These are phyloP conservation scores for Pyrenula massariospora DNA, from an alignment of 495 filamentous ascomycete species.

Conservation along the genomic window DNA sequence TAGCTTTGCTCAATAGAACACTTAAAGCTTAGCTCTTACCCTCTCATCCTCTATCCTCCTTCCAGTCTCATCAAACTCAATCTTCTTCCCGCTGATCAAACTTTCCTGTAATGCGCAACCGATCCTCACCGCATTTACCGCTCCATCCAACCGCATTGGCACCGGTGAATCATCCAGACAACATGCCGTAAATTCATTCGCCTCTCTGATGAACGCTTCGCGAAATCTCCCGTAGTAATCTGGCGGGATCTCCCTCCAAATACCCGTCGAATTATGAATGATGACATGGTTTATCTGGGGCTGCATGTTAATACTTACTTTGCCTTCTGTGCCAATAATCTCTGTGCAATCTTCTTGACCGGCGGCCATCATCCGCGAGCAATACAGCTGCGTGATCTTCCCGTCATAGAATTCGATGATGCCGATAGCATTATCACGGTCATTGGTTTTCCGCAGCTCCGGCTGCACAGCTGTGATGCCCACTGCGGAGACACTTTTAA, in stretches of 20 bases:
- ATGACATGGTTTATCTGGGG: slow-evolving; percentile 14
- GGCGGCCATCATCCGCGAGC: slow-evolving; percentile 18
- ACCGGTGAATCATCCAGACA: slow-evolving; percentile 13
- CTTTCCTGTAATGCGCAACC: slow-evolving; percentile 24
- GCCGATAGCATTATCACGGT: slow-evolving; percentile 22
- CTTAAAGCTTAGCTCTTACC: slow-evolving; percentile 7
- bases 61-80: slow-evolving; percentile 23
- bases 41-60: slow-evolving; percentile 10
- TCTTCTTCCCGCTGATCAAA: slow-evolving; percentile 22
- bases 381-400: slow-evolving; percentile 23
- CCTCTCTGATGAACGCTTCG: slow-evolving; percentile 18
- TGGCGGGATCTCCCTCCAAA: slow-evolving; percentile 14
- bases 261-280: slow-evolving; percentile 8
- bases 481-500: slow-evolving; percentile 14
- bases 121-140: slow-evolving; percentile 20
- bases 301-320: slow-evolving; percentile 17
- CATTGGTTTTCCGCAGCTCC: slow-evolving; percentile 13
- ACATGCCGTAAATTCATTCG: slow-evolving; percentile 15
- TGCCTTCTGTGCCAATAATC: slow-evolving; percentile 18
- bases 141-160: slow-evolving; percentile 17
- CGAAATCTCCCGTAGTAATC: slow-evolving; percentile 19
- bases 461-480: slow-evolving; percentile 15
- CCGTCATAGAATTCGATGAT: slow-evolving; percentile 21
- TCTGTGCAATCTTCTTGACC: slow-evolving; percentile 21
- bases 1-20: too few species aligned